Percentiles rank a stretch among this genome's conserved stretches.
phyloP scores from a whole-genome alignment of 306 rosid species.

The Morella rubra region DNA sequence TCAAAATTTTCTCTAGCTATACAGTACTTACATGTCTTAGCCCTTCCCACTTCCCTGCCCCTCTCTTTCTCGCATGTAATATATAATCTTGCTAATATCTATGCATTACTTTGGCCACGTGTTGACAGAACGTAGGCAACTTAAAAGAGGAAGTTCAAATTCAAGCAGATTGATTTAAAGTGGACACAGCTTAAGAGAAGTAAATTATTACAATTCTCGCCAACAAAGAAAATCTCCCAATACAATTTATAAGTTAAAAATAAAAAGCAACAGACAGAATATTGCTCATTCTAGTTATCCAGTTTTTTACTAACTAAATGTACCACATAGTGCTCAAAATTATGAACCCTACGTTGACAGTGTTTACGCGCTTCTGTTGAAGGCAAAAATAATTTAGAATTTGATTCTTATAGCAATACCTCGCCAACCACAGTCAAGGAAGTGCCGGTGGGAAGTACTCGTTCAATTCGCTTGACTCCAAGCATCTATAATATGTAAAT shows the following conservation, averaged over 20 bases:
- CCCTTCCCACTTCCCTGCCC: background rate
- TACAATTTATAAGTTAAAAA: too few relatives aligned
- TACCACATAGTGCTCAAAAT: background rate
- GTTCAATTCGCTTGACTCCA: constrained; percentile 91
- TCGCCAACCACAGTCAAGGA: constrained; percentile 97
- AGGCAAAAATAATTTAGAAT: background rate
- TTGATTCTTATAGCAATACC: constrained; percentile 40
- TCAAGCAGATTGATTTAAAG: constrained; percentile 2
- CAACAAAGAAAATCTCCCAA: background rate
- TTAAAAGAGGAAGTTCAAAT: background rate
- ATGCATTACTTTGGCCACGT: background rate
- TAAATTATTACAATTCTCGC: background rate
- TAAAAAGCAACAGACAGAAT: background rate
- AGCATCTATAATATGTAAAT: constrained; percentile 63
- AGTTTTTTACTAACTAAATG: background rate
- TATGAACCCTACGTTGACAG: background rate
- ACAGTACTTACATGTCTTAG: background rate
- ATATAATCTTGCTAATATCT: background rate
- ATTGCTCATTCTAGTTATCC: background rate
- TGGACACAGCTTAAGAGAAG: background rate
- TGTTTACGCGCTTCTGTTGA: background rate
- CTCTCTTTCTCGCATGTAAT: background rate
- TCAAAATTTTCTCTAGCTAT: background rate
- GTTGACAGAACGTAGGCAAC: background rate
- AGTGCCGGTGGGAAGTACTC: constrained; percentile 91